A percentile compares a stretch with the other conserved stretches of the same genome.
Conservation (phyloP, 768 basidiomycete species). For the Xanthoconium stramineum region DNA sequence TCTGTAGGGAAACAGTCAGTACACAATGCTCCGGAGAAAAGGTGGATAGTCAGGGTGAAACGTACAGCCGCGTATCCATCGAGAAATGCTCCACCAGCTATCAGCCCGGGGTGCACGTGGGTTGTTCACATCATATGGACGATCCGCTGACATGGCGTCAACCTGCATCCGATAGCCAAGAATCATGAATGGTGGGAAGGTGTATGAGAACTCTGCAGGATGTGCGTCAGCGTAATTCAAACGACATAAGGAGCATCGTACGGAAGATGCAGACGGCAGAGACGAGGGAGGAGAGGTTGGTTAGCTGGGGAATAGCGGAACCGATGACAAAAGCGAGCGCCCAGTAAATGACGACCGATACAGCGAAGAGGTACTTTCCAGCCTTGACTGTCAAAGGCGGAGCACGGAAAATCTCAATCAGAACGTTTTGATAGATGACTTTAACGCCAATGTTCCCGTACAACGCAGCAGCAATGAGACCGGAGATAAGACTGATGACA, state of each 20-base stretch:
- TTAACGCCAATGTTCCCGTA: constrained; percentile 67
- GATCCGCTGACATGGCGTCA: constrained; percentile 23
- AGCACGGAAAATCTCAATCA: constrained; percentile 49
- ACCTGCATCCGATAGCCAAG: constrained; percentile 31
- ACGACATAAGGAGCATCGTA: constrained; percentile 26
- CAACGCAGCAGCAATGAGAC: constrained; percentile 58
- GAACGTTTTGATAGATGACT: constrained; percentile 51
- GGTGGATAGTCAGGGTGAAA: neutral
- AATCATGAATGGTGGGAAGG: constrained; percentile 38
- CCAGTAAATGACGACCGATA: constrained; percentile 23
- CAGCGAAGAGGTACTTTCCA: constrained; percentile 31
- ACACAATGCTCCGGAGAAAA: too few species aligned
- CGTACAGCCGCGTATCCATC: constrained; percentile 32
- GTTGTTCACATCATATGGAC: constrained; percentile 25
- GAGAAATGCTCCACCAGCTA: constrained; percentile 25
- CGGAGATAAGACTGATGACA: constrained; percentile 45
- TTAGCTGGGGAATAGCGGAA: constrained; percentile 57
- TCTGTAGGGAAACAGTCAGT: constrained; percentile 8
- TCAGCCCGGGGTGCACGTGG: constrained; percentile 26
- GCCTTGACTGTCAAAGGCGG: constrained; percentile 43
- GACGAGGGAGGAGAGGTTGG: constrained; percentile 49
- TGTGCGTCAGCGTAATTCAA: constrained; percentile 37
- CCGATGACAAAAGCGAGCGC: constrained; percentile 50
- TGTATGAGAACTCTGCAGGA: constrained; percentile 35
- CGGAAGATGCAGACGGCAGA: constrained; percentile 58